phyloP scores from a whole-genome alignment of 225 moss, liverwort and hornwort species.

The Bryum argenteum region DNA sequence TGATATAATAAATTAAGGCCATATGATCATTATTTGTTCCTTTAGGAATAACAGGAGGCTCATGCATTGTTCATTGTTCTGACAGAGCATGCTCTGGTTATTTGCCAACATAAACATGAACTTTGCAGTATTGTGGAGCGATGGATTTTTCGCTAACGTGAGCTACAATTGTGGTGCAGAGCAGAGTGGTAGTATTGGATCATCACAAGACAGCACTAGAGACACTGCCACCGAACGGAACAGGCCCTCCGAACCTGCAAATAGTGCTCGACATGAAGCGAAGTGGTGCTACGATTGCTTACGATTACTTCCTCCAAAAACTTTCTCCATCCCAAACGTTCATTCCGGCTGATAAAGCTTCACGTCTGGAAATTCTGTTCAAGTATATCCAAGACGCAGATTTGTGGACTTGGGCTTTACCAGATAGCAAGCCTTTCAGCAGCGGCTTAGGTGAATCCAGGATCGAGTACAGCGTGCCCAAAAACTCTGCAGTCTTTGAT shows the following conservation, averaged over 20 bases:
- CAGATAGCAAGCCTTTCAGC: slow-evolving; percentile 80
- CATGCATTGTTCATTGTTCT: slow-evolving; percentile 7
- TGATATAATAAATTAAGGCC: not conserved
- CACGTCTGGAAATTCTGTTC: slow-evolving; percentile 59
- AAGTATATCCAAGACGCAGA: slow-evolving; percentile 87
- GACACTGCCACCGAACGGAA: slow-evolving; percentile 58
- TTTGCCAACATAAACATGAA: slow-evolving; percentile 5
- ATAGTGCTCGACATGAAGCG: slow-evolving; percentile 68
- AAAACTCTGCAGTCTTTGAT: slow-evolving; percentile 66
- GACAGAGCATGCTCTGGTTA: not conserved
- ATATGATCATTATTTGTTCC: not conserved
- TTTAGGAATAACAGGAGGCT: not conserved
- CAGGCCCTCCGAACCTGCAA: slow-evolving; percentile 68
- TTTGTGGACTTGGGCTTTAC: slow-evolving; percentile 79
- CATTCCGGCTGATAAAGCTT: slow-evolving; percentile 25
- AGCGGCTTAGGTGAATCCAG: slow-evolving; percentile 69
- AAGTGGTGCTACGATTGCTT: slow-evolving; percentile 83
- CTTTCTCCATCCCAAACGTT: slow-evolving; percentile 25
- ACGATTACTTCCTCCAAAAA: slow-evolving; percentile 65
- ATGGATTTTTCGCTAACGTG: too few relatives aligned
- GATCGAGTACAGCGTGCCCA: slow-evolving; percentile 63
- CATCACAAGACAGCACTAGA: slow-evolving; percentile 93
- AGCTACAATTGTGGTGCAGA: slow-evolving; percentile 39
- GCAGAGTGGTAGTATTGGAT: slow-evolving; percentile 86
- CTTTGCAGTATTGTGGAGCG: slow-evolving; percentile 3